phyloP scores from a whole-genome alignment of 106 monocot species.

The Amphibolis antarctica region DNA sequence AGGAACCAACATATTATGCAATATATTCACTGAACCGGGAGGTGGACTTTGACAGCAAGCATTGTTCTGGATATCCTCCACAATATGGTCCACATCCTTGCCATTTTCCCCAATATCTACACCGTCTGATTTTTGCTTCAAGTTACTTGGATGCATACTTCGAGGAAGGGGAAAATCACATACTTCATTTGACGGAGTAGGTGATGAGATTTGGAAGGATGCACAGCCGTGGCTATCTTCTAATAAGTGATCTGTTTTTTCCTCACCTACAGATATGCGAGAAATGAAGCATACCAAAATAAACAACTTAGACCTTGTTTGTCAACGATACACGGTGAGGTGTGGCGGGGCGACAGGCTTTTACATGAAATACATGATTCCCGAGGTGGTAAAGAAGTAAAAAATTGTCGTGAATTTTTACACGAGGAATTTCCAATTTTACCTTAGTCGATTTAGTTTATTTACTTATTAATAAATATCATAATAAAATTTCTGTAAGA shows the following conservation, averaged over 20 bases:
- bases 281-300: background rate
- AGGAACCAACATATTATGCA: background rate
- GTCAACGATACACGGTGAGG: no score
- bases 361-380: no score
- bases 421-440: no score
- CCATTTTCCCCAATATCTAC: background rate
- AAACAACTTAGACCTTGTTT: no score
- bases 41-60: background rate
- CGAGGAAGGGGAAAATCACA: background rate
- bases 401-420: no score
- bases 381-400: no score
- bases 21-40: background rate
- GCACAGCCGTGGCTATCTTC: background rate
- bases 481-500: no score
- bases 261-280: background rate
- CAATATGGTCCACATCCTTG: constrained; percentile 1
- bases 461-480: no score
- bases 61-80: background rate
- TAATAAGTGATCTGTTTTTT: background rate
- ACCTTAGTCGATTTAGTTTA: no score
- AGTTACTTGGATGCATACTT: background rate
- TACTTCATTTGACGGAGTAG: background rate
- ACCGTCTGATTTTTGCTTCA: background rate
- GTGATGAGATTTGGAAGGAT: background rate
- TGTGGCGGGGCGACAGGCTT: no score